These are phyloP conservation scores for Leptomonas pyrrhocoris DNA, from an alignment of 208 protist species.

Conservation along the genomic window DNA sequence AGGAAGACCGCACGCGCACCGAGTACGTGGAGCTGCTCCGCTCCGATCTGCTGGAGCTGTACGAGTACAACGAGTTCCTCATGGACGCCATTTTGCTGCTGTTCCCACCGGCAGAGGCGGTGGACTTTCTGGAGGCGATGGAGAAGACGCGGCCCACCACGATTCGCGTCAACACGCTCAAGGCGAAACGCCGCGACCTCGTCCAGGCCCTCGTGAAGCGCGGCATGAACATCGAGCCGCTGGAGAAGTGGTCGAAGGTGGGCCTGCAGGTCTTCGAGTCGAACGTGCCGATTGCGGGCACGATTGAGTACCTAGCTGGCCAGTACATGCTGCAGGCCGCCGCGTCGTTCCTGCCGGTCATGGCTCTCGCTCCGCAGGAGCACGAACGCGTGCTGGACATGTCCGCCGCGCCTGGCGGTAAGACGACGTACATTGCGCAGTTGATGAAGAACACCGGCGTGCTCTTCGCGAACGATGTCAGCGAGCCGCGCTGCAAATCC, in stretches of 20 bases:
- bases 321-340: constrained; percentile 99
- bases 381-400: constrained; percentile 98
- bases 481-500: constrained; percentile 94
- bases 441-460: constrained; percentile 99
- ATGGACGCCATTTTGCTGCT: constrained; percentile 95
- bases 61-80: constrained; percentile 96
- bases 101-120: constrained; percentile 92
- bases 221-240: constrained; percentile 98
- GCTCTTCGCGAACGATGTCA: constrained; percentile 98
- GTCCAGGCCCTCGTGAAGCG: constrained; percentile 94
- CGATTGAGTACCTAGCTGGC: constrained; percentile 99
- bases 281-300: constrained; percentile 98
- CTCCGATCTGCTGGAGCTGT: constrained; percentile 93
- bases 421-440: constrained; percentile 98
- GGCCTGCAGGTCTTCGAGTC: constrained; percentile 98
- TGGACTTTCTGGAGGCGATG: constrained; percentile 98
- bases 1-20: constrained; percentile 76
- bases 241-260: constrained; percentile 96
- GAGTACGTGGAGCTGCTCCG: constrained; percentile 94
- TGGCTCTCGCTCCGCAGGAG: constrained; percentile 96
- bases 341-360: constrained; percentile 98
- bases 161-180: constrained; percentile 99
- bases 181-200: constrained; percentile 95
- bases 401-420: constrained; percentile 98
- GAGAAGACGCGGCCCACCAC: constrained; percentile 97